Evolutionary conservation across 352 stramenopile species (phyloP).

Genomic region (Pythium aphanidermatum): DNA sequence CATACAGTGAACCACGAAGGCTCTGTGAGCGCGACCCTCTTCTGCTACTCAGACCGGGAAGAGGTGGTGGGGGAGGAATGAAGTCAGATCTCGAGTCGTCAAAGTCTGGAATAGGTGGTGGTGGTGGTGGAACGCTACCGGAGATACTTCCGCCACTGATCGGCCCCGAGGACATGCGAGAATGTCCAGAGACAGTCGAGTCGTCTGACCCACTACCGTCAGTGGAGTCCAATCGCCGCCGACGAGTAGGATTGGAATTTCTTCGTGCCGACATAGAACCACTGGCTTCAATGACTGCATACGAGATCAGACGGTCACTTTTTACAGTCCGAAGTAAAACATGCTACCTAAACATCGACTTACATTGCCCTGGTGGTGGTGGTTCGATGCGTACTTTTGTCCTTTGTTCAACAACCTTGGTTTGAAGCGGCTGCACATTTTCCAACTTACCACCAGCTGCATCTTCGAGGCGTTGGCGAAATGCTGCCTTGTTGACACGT

Average conservation of each 20-base stretch:
- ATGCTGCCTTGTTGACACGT: constrained; percentile 72
- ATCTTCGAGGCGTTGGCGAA: constrained; percentile 68
- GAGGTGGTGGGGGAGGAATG: constrained; percentile 21
- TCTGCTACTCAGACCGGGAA: constrained; percentile 5
- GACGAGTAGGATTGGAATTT: constrained; percentile 16
- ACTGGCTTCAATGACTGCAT: constrained; percentile 49
- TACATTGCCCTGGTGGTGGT: constrained; percentile 72
- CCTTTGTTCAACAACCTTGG: constrained; percentile 56
- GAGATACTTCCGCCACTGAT: constrained; percentile 18
- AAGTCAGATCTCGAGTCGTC: constrained; percentile 18
- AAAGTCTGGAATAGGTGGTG: constrained; percentile 27
- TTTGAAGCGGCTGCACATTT: constrained; percentile 63
- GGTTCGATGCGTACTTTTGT: constrained; percentile 62
- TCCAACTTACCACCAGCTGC: constrained; percentile 72
- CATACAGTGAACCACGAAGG: constrained; percentile 47
- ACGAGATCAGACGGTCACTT: too few species aligned
- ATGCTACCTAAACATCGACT: constrained; percentile 11
- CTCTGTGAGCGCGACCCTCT: constrained; percentile 48
- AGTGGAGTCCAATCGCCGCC: constrained; percentile 27
- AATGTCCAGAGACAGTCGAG: constrained; percentile 49
- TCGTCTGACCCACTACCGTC: constrained; percentile 46
- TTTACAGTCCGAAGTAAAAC: constrained; percentile 2
- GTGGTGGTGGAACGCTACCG: constrained; percentile 34
- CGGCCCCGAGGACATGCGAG: constrained; percentile 47
- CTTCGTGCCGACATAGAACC: constrained; percentile 4